phyloP scores from a whole-genome alignment of 352 stramenopile genomes.

The Phytophthora capsici region DNA sequence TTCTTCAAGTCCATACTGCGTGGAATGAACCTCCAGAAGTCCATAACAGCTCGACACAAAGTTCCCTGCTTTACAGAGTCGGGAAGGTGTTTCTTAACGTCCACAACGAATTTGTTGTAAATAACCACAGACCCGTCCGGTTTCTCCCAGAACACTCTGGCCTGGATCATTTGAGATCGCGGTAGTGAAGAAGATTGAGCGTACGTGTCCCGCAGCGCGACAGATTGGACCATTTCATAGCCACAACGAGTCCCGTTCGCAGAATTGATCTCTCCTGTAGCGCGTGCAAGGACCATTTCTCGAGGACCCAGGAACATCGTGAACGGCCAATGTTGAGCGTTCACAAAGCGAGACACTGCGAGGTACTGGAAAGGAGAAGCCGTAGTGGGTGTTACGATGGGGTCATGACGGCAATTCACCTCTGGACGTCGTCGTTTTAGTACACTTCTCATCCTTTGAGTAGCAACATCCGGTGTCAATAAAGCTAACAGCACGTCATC shows the following conservation, averaged over 20 bases:
- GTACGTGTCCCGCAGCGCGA: conserved; percentile 11
- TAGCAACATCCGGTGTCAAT: conserved; percentile 16
- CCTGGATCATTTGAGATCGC: conserved; percentile 20
- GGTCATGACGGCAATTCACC: conserved; percentile 7
- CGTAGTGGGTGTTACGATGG: conserved; percentile 14
- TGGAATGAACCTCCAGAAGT: conserved; percentile 34
- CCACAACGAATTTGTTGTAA: conserved; percentile 26
- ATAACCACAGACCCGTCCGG: conserved; percentile 17
- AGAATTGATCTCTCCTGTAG: conserved; percentile 16
- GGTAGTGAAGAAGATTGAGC: conserved; percentile 7
- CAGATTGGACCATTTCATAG: conserved; percentile 32
- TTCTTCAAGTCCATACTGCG: conserved; percentile 27
- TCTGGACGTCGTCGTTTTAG: conserved; percentile 19
- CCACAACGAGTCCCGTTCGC: conserved; percentile 15
- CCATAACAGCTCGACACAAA: conserved; percentile 18
- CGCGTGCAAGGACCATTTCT: conserved; percentile 22
- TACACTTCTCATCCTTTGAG: conserved; percentile 20
- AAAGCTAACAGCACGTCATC: conserved; percentile 24
- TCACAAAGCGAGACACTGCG: conserved; percentile 24
- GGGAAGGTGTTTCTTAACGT: conserved; percentile 25
- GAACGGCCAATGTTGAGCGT: conserved; percentile 22
- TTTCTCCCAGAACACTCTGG: conserved; percentile 27
- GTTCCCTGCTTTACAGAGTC: conserved; percentile 21
- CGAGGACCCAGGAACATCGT: conserved; percentile 24
- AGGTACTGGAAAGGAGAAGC: conserved; percentile 13